Evolutionary conservation across 495 filamentous ascomycete genomes (phyloP).

Genomic region (Thermothielavioides terrestris): DNA sequence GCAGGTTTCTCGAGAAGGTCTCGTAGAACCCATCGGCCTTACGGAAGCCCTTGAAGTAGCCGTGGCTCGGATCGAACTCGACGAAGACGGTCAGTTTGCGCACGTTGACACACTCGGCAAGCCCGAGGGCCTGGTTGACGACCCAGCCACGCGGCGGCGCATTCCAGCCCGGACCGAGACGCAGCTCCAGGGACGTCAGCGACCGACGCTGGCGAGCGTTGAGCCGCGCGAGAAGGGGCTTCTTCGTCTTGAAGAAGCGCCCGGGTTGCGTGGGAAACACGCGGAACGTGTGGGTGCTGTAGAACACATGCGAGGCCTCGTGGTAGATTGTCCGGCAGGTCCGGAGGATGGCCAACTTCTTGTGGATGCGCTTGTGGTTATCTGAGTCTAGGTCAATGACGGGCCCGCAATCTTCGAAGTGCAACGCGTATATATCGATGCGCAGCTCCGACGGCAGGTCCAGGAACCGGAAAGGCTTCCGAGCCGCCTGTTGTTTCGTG

Average conservation of each 20-base stretch:
- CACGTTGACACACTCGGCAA: conserved; percentile 53
- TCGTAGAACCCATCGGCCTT: conserved; percentile 65
- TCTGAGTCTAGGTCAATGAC: conserved; percentile 63
- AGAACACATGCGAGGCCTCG: conserved; percentile 69
- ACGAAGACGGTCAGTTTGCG: conserved; percentile 65
- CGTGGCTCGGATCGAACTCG: conserved; percentile 67
- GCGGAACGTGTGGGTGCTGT: conserved; percentile 65
- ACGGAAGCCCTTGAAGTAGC: conserved; percentile 65
- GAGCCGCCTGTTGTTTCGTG: conserved; percentile 13
- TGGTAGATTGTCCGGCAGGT: conserved; percentile 55
- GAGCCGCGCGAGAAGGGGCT: conserved; percentile 56
- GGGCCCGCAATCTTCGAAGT: conserved; percentile 44
- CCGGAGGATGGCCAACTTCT: conserved; percentile 52
- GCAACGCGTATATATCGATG: conserved; percentile 55
- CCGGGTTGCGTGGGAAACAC: conserved; percentile 67
- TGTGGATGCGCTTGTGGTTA: conserved; percentile 51
- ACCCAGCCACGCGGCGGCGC: conserved; percentile 66
- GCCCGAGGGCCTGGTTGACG: conserved; percentile 55
- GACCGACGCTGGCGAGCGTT: conserved; percentile 55
- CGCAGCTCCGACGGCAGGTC: conserved; percentile 72
- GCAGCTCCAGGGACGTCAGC: conserved; percentile 63
- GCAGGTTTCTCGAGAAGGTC: conserved; percentile 52
- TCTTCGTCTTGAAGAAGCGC: conserved; percentile 53
- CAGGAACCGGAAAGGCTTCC: conserved; percentile 60
- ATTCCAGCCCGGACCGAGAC: conserved; percentile 74